Percentiles rank a stretch among this genome's conserved stretches.
phyloP scores from a whole-genome alignment of 176 grass and related monocot species.

The Bothriochloa decipiens region DNA sequence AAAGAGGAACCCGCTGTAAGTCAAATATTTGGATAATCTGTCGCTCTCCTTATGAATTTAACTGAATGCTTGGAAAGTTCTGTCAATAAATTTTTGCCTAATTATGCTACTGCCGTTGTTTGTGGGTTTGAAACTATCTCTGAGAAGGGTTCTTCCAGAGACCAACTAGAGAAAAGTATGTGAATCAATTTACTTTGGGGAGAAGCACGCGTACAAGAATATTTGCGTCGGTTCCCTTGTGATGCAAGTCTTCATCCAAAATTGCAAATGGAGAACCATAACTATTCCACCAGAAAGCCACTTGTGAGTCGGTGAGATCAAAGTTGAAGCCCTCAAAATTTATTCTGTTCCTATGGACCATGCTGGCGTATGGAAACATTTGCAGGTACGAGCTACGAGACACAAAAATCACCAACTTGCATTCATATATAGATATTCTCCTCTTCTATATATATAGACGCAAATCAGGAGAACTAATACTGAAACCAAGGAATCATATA shows the following conservation, averaged over 20 bases:
- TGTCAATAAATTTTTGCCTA: neutral
- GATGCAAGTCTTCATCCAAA: constrained; percentile 36
- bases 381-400: constrained; percentile 11
- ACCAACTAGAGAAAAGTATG: constrained; percentile 10
- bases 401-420: constrained; percentile 23
- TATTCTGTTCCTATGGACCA: constrained; percentile 23
- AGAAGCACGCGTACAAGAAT: constrained; percentile 15
- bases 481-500: neutral
- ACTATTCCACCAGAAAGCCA: constrained; percentile 24
- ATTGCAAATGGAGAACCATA: constrained; percentile 34
- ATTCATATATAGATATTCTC: neutral
- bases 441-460: neutral
- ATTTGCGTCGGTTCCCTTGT: constrained; percentile 42
- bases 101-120: neutral
- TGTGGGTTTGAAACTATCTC: constrained; percentile 11
- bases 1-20: neutral
- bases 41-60: neutral
- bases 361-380: constrained; percentile 17
- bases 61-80: neutral
- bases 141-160: neutral
- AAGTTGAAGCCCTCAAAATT: constrained; percentile 15
- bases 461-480: neutral
- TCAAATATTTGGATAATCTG: constrained; percentile 25
- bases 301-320: constrained; percentile 29
- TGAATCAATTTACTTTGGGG: constrained; percentile 35